Evolutionary conservation across 306 rosid genomes (phyloP).

Genomic region (Quercus rubra): DNA sequence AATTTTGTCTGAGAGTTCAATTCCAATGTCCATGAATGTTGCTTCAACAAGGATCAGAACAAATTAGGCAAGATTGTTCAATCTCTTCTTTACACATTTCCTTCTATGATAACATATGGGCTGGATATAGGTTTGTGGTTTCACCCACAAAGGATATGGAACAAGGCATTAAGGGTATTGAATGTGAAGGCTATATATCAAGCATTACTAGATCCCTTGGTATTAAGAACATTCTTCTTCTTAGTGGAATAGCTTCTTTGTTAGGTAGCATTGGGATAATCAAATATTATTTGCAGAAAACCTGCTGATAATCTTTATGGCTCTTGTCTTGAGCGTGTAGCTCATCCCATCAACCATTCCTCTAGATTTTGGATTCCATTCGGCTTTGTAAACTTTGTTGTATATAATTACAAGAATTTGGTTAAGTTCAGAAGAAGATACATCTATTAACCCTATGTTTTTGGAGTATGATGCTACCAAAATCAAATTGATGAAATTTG

Average conservation of each 20-base stretch:
- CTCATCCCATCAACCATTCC: conserved; percentile 12
- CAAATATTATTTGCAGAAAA: too few species aligned
- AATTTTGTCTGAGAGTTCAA: not conserved
- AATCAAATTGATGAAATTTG: too few species aligned
- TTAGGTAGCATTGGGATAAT: too few species aligned
- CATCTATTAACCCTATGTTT: not conserved
- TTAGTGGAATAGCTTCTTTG: not conserved
- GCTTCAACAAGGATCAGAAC: not conserved
- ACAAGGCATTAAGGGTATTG: too few species aligned
- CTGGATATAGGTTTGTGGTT: too few species aligned
- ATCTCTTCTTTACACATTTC: not conserved
- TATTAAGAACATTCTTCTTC: too few species aligned
- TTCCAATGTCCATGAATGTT: not conserved
- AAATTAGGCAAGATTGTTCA: not conserved
- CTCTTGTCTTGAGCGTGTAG: not conserved
- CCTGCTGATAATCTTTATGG: too few species aligned
- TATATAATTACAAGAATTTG: not conserved
- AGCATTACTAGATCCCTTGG: too few species aligned
- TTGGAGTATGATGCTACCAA: too few species aligned
- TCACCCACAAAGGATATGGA: too few species aligned
- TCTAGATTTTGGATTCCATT: not conserved
- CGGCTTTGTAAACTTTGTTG: too few species aligned
- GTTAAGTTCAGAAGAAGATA: not conserved
- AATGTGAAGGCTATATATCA: too few species aligned
- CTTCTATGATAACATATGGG: not conserved